Evolutionary conservation across 306 rosid genomes (phyloP), one percentile per base, ranked within the genome.

Genomic region (Coriaria nepalensis): DNA sequence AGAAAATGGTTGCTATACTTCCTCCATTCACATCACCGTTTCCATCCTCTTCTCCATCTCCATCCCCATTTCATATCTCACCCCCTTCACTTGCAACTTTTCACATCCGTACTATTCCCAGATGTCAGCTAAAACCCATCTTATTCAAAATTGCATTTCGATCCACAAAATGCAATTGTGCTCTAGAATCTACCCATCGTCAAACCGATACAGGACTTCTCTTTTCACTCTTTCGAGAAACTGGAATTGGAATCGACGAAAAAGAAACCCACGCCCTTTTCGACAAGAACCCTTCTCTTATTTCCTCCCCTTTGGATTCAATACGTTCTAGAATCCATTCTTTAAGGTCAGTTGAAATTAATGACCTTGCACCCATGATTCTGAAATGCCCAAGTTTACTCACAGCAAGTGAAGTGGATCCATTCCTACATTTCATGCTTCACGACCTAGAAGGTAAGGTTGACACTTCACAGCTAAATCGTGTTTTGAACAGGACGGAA

Each of bases 401-500:
- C 42, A 76, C 82, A 4, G 63, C 66, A 34, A 39, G 42, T 48
- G 79, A 78, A 68, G 46, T 81, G 40, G 85, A 56, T 11, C 65
- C 66, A 0, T 72, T 81, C 56, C 20, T 81, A 32, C n/a, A 48
- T 33, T 78, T 78, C 48, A 43, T 86, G 45, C 50, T 10, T 10
- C 46, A 73, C 37, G 78, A 73, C 33, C 65, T 86, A 66, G 73
- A 60, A 33, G 77, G 73, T 10, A 45, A 74, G 47, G 52, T 86
- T 45, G 69, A 73, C 36, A 52, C 69, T 12, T 12, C 56, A 9
- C 87, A 69, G 65, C 43, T 86, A 6, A 70, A 58, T 20, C 78
- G 55, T 10, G 66, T 86, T 35, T 67, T 86, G 33, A 51, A 57
- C 0, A 20, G 52, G 0, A 55, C 61, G 0, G 79, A 76, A 6